These are phyloP conservation scores for Heterococcus sp. DNA, from an alignment of 108 stramenopile genomes.

Conservation along the genomic window DNA sequence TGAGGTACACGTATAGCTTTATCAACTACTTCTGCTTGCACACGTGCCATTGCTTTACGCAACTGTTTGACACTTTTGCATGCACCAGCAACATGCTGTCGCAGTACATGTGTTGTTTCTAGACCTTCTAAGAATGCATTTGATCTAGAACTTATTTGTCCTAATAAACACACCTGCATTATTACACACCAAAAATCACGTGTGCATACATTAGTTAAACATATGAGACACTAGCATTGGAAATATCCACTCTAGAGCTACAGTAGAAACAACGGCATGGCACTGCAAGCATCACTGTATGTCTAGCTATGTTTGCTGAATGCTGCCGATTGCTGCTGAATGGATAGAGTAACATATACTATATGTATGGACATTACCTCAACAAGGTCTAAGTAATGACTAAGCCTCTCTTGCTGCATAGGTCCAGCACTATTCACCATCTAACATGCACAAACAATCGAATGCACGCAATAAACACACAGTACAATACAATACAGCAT, in stretches of 20 bases:
- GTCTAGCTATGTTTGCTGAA: too few species aligned
- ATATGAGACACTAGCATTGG: too few species aligned
- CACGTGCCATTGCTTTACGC: not conserved
- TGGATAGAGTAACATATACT: too few species aligned
- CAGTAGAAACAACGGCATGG: too few species aligned
- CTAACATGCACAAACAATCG: not conserved
- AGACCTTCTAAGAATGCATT: slow-evolving; percentile 34
- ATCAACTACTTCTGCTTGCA: not conserved
- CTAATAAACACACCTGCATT: not conserved
- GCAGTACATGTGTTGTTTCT: slow-evolving; percentile 28
- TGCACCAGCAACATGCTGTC: slow-evolving; percentile 14
- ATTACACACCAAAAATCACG: too few species aligned
- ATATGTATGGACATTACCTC: too few species aligned
- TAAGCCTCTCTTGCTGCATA: slow-evolving; percentile 30
- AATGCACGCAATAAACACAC: too few species aligned
- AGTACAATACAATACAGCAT: too few species aligned
- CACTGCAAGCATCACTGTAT: too few species aligned
- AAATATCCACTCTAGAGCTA: too few species aligned
- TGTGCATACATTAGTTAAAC: too few species aligned
- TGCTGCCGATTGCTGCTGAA: too few species aligned
- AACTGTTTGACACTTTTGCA: slow-evolving; percentile 28
- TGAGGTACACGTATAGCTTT: not conserved
- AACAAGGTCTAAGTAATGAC: slow-evolving; percentile 36
- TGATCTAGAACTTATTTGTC: slow-evolving; percentile 6
- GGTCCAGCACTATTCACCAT: slow-evolving; percentile 16